Evolutionary conservation across 371 early-diverging fungal species (phyloP), one percentile per base, ranked within the genome.

Genomic region (Synchytrium microbalum): DNA sequence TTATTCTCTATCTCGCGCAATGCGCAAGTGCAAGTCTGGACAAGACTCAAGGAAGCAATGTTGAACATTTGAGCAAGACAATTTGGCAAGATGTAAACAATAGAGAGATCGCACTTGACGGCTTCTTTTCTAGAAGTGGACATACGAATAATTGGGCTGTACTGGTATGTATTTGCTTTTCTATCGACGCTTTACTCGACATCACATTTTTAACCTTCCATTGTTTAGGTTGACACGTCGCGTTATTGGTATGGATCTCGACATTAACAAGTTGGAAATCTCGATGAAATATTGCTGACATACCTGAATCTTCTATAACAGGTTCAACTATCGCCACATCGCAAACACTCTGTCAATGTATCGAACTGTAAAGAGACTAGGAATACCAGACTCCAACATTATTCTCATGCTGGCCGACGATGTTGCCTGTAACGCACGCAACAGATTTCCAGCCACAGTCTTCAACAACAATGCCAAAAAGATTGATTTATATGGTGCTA

Each of bases 181-280:
- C n/a, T 28, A 25, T 25, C 26, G 29, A 1, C 16, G 19, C 16
- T 32, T 64, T 64, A 32, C 14, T 2, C 29, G 31, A 13, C 10
- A 25, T 25, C 8, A 10, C 5, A 56, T 52, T 31, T 38, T n/a
- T 16, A 65, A 23, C 19, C 26, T 3, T 32, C 10, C 66, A 3
- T 51, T 51, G 23, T 51, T 24, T 69, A 91, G 92, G 92, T 95
- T 27, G 90, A 92, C 77, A 93, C 98, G 0, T 96, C 96, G 19
- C 85, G 96, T 14, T 97, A 92, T 73, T 97, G 98, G 98, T 95
- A 96, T 82, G n/a, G n/a, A n/a, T n/a, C n/a, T n/a, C n/a, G n/a
- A n/a, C n/a, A n/a, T n/a, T n/a, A n/a, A n/a, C n/a, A n/a, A n/a
- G n/a, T n/a, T n/a, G n/a, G n/a, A n/a, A n/a, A n/a, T n/a, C n/a